phyloP scores from a whole-genome alignment of 2,329 filamentous ascomycete species.

The Alternaria triticina region DNA sequence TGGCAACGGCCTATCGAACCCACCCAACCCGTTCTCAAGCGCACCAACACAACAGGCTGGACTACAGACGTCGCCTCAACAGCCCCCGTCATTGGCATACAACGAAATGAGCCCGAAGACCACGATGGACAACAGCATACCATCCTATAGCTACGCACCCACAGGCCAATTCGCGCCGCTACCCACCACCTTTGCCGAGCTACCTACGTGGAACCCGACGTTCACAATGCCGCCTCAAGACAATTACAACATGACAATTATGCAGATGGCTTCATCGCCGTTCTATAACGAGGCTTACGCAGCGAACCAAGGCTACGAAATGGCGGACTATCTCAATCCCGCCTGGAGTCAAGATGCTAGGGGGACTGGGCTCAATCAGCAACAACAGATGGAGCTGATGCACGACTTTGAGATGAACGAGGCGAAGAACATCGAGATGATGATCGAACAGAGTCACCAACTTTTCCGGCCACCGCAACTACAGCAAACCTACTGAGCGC shows the following conservation, averaged over 20 bases:
- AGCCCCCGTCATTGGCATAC: slow-evolving; percentile 27
- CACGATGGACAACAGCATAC: slow-evolving; percentile 36
- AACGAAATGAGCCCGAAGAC: slow-evolving; percentile 40
- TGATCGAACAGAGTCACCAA: slow-evolving; percentile 51
- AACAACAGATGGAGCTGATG: slow-evolving; percentile 85
- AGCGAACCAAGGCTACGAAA: slow-evolving; percentile 44
- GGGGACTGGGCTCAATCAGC: slow-evolving; percentile 67
- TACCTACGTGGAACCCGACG: slow-evolving; percentile 46
- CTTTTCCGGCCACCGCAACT: slow-evolving; percentile 42
- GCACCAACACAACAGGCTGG: slow-evolving; percentile 32
- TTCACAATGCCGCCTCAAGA: slow-evolving; percentile 45
- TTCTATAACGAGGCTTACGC: slow-evolving; percentile 45
- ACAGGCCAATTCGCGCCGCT: slow-evolving; percentile 41
- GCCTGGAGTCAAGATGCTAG: slow-evolving; percentile 61
- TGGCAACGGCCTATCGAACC: slow-evolving; percentile 24
- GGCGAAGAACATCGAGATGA: slow-evolving; percentile 48
- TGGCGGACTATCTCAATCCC: slow-evolving; percentile 57
- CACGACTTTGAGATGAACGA: slow-evolving; percentile 70
- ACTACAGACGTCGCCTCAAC: slow-evolving; percentile 36
- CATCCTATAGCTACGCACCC: slow-evolving; percentile 37
- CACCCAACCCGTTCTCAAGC: slow-evolving; percentile 22
- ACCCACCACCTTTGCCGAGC: slow-evolving; percentile 46
- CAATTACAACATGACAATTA: slow-evolving; percentile 29
- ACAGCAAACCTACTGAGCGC: slow-evolving; percentile 37
- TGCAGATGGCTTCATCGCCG: slow-evolving; percentile 33